phyloP scores from a whole-genome alignment of 371 early-diverging fungal species.

The Lichtheimia ramosa region DNA sequence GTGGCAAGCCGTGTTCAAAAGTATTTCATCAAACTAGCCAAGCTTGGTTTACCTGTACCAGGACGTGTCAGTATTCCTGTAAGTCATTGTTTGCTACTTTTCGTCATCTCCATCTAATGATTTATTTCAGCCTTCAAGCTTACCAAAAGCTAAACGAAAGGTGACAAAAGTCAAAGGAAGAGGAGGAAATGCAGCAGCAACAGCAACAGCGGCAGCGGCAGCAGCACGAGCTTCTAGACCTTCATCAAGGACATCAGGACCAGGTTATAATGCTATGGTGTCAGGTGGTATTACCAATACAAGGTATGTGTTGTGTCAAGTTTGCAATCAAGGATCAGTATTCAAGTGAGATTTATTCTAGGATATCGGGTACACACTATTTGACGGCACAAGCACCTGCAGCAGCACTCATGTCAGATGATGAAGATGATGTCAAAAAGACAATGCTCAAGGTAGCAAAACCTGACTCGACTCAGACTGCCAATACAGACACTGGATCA shows the following conservation, averaged over 20 bases:
- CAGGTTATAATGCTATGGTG: constrained; percentile 41
- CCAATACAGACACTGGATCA: background rate
- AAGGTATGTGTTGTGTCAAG: no score
- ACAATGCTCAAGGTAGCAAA: constrained; percentile 46
- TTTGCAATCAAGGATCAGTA: constrained; percentile 8
- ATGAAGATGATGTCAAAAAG: constrained; percentile 57
- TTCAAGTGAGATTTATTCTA: constrained; percentile 12
- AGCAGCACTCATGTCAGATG: constrained; percentile 65
- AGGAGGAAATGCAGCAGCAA: background rate
- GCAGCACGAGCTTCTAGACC: constrained; percentile 6
- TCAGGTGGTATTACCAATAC: constrained; percentile 40
- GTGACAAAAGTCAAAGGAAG: background rate
- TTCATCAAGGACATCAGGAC: constrained; percentile 28
- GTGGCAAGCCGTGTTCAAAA: constrained; percentile 69
- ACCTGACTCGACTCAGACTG: background rate
- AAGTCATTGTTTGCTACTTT: constrained; percentile 10
- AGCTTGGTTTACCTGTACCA: constrained; percentile 62
- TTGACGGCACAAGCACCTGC: constrained; percentile 49
- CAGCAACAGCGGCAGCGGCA: background rate
- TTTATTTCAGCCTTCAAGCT: constrained; percentile 28
- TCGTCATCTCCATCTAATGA: background rate
- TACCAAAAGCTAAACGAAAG: constrained; percentile 24
- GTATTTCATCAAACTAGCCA: constrained; percentile 68
- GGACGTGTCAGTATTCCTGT: constrained; percentile 57
- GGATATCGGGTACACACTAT: constrained; percentile 65